Evolutionary conservation across 2,329 filamentous ascomycete genomes (phyloP).

Genomic region (Epicoccum sorghinum): DNA sequence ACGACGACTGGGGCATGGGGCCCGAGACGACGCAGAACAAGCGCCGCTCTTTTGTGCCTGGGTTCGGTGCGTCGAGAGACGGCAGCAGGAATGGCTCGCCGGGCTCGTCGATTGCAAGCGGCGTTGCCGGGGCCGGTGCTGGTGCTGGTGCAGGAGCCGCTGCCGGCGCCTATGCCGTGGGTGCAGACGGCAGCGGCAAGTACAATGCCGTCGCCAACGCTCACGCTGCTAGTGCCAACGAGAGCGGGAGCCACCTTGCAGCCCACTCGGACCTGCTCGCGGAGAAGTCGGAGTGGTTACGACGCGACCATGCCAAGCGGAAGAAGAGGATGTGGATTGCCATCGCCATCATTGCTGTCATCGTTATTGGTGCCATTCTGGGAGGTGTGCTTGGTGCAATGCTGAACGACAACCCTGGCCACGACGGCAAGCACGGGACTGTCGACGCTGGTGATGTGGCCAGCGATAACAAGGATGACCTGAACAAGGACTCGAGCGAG

Average conservation of each 20-base stretch:
- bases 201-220: conserved; percentile 62
- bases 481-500: conserved; percentile 75
- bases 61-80: conserved; percentile 54
- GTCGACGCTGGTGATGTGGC: conserved; percentile 52
- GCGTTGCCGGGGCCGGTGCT: conserved; percentile 51
- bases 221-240: conserved; percentile 18
- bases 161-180: conserved; percentile 23
- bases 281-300: conserved; percentile 72
- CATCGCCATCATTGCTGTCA: conserved; percentile 65
- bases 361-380: conserved; percentile 73
- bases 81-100: conserved; percentile 51
- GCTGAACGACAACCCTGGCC: conserved; percentile 56
- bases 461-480: conserved; percentile 73
- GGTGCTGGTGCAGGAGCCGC: conserved; percentile 30
- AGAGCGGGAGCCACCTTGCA: conserved; percentile 12
- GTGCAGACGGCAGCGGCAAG: conserved; percentile 50
- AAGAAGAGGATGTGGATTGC: conserved; percentile 74
- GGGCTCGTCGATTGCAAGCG: conserved; percentile 44
- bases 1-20: conserved; percentile 82
- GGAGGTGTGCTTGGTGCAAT: conserved; percentile 77
- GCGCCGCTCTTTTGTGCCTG: conserved; percentile 64
- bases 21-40: conserved; percentile 54
- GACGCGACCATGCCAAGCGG: conserved; percentile 58
- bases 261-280: conserved; percentile 32
- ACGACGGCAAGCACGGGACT: conserved; percentile 27